These are phyloP conservation scores for Magnusiomyces ingens DNA, from an alignment of 1,139 yeast species.

Conservation along the genomic window DNA sequence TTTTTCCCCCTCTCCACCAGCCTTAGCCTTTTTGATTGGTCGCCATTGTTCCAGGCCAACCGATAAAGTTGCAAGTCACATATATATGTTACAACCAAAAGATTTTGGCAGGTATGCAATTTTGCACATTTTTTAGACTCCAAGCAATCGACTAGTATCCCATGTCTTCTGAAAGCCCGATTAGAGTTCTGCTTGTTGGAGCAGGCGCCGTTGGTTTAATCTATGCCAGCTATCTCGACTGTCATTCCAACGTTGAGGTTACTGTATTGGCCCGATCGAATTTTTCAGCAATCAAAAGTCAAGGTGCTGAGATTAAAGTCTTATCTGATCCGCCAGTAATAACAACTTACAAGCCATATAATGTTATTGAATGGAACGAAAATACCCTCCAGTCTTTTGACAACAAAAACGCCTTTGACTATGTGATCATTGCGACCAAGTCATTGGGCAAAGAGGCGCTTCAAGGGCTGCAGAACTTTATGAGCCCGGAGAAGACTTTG, in stretches of 20 bases:
- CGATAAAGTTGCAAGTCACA: too few relatives aligned
- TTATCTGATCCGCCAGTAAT: slow-evolving; percentile 2
- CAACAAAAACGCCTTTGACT: slow-evolving; percentile 17
- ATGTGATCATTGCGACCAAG: slow-evolving; percentile 21
- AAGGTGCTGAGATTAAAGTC: slow-evolving; percentile 14
- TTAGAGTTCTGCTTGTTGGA: slow-evolving; percentile 18
- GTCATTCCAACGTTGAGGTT: slow-evolving; percentile 13
- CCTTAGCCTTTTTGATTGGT: too few relatives aligned
- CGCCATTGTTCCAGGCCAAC: too few relatives aligned
- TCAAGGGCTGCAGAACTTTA: slow-evolving; percentile 17
- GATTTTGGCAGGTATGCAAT: too few relatives aligned
- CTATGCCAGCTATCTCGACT: slow-evolving; percentile 15
- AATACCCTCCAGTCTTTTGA: slow-evolving; percentile 12
- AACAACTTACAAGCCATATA: slow-evolving; percentile 5
- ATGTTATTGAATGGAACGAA: slow-evolving; percentile 14
- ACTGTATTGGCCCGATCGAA: slow-evolving; percentile 21
- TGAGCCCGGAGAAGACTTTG: slow-evolving; percentile 17
- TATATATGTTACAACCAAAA: too few relatives aligned
- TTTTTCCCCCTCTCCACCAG: too few relatives aligned
- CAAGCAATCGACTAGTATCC: neutral
- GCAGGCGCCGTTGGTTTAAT: slow-evolving; percentile 24
- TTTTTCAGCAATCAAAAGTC: slow-evolving; percentile 16
- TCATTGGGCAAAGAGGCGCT: slow-evolving; percentile 17
- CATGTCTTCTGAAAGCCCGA: neutral
- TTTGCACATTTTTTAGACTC: too few relatives aligned